Evolutionary conservation across 192 early-diverging fungal species (phyloP), one percentile per base, ranked within the genome.

Genomic region (Coemansia sp.): DNA sequence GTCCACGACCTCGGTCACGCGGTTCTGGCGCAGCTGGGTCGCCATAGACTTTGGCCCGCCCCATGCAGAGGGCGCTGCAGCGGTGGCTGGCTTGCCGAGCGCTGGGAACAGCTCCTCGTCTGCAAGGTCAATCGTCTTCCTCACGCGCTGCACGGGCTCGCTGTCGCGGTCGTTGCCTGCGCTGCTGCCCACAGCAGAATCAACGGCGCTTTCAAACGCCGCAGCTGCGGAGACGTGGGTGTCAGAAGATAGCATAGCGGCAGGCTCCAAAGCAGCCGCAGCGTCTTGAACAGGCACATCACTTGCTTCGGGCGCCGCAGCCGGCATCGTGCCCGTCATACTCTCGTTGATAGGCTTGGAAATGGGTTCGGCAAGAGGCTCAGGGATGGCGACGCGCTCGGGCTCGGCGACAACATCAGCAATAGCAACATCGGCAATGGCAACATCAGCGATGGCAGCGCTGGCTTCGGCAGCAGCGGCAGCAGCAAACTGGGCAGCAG

Each of bases 71-170:
- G 63, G 77, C 42, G 29, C 71, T 52, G 54, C 63, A 54, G 56
- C 68, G 48, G 66, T 81, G 78, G 57, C 80, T 58, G 59, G 82
- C 54, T 78, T 77, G 43, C 88, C 85, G 14, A 93, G 77, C 30
- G 90, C 82, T 4, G 93, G 91, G 74, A 95, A 93, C 57, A 89
- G 83, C 28, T 86, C 86, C 40, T 70, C 56, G 48, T 70, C 66
- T 0, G 63, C 60, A 22, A 77, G 57, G 29, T 70, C 67, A 9
- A 73, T 60, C 24, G 54, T 31, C 54, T 65, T 65, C 18, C 24
- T 23, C 28, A 23, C 49, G 16, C 9, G 49, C 49, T 23, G 27
- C 4, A 12, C 24, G 0, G 31, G 63, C 8, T 51, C 63, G 19
- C 18, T 47, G 58, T 46, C 51, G 40, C 42, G 3, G 40, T 46